Conservation (phyloP, 352 stramenopile species). For the Elongisporangium undulatum region DNA sequence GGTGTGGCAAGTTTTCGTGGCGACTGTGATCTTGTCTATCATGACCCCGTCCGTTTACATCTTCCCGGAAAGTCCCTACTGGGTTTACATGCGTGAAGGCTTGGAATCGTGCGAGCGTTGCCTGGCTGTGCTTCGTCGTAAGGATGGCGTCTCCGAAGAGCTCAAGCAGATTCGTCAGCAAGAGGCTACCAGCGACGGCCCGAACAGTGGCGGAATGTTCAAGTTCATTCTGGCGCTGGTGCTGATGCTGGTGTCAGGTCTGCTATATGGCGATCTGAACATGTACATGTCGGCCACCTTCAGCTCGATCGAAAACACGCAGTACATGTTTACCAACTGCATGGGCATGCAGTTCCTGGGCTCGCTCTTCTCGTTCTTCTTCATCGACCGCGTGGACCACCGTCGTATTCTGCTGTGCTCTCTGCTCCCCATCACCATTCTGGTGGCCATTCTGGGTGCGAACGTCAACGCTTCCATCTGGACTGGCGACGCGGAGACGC, state of each 20-base stretch:
- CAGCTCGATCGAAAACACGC: constrained; percentile 46
- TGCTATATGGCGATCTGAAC: constrained; percentile 63
- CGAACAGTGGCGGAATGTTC: constrained; percentile 27
- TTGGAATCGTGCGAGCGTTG: constrained; percentile 71
- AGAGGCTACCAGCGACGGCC: constrained; percentile 33
- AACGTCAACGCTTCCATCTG: constrained; percentile 48
- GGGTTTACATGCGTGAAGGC: constrained; percentile 76
- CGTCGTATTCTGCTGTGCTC: constrained; percentile 66
- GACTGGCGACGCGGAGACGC: constrained; percentile 43
- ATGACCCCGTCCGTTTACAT: constrained; percentile 82
- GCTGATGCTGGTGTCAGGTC: constrained; percentile 63
- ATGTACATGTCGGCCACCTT: constrained; percentile 73
- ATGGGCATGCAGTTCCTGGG: constrained; percentile 61
- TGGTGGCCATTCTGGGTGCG: constrained; percentile 48
- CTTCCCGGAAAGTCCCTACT: constrained; percentile 84
- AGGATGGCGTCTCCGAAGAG: constrained; percentile 69
- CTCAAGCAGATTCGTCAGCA: constrained; percentile 77
- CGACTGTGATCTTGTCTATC: constrained; percentile 69
- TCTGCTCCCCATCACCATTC: constrained; percentile 45
- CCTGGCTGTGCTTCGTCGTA: constrained; percentile 66
- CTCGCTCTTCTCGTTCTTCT: constrained; percentile 80
- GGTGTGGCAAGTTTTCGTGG: constrained; percentile 85
- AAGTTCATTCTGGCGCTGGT: constrained; percentile 70
- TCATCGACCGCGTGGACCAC: constrained; percentile 81
- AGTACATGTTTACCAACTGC: constrained; percentile 82